Base-by-base conservation (phyloP, 2,329 filamentous ascomycete species). In the Diaporthe humulicola region DNA sequence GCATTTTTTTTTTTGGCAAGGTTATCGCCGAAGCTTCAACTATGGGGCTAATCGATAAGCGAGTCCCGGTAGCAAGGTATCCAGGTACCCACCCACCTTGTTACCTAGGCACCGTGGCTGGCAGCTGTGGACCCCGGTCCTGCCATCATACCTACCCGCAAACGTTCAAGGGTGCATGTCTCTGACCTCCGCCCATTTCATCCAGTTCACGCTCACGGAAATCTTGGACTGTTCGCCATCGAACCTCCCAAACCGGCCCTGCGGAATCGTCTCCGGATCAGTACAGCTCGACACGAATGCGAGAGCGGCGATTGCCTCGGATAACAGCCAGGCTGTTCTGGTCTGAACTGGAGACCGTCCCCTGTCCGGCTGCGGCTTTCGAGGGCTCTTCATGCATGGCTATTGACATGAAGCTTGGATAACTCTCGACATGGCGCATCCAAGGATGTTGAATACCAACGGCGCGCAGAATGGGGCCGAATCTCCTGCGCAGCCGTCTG, bases 361-460 rank as follows among this genome's bases (percentile, higher is more conserved):
- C 33, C 52, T 56, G 56, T 66, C 71, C 42, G 30, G 69, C 61
- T 54, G 58, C 56, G 25, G 48, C 42, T 57, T 50, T 48, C 40
- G 61, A 33, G 30, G 64, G 64, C 64, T 33, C 30, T 69, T 69
- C 48, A 54, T 25, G 48, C 56, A 74, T 74, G 69, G 73, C 69
- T 77, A 75, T 77, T 79, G 78, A 79, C 79, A 82, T 82, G 81
- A 77, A 72, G 77, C 71, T 76, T 72, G 74, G 75, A 61, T 76
- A 74, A 76, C 78, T 76, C 77, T 73, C 77, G 79, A 77, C 75
- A 83, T 83, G 82, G 81, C 80, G 76, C 78, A 81, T 76, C 76
- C 77, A 52, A 74, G 77, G 76, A 73, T 79, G 69, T 73, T 74
- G 70, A 61, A 79, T 57, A 79, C 81, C 71, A 85, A 85, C 79